Evolutionary conservation across 176 grass and related monocot genomes (phyloP).

Genomic region (Musa acuminata): DNA sequence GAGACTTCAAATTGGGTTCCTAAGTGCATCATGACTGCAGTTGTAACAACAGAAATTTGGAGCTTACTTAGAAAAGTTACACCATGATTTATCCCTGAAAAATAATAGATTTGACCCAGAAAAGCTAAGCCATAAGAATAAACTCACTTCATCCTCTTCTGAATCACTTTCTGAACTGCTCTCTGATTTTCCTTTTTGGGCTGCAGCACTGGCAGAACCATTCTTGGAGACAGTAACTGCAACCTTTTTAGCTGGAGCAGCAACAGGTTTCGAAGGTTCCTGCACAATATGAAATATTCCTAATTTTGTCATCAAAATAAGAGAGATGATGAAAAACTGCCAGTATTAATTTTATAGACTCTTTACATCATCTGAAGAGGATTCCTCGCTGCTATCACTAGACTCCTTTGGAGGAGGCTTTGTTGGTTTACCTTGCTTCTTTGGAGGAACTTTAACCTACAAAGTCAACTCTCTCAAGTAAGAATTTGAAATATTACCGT

Average conservation of each 20-base stretch:
- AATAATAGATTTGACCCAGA: background rate
- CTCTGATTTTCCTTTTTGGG: conserved; percentile 39
- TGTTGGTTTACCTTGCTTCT: conserved; percentile 37
- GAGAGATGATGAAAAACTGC: no score
- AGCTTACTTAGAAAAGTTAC: no score
- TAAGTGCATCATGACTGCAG: no score
- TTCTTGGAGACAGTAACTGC: conserved; percentile 17
- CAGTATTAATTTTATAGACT: background rate
- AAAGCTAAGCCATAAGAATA: background rate
- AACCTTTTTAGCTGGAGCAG: conserved; percentile 19
- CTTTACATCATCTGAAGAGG: conserved; percentile 73
- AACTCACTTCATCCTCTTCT: conserved; percentile 27
- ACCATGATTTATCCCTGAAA: no score
- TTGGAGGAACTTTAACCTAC: conserved; percentile 44
- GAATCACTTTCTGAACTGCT: conserved; percentile 38
- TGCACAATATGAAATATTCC: conserved; percentile 12
- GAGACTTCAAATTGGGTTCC: no score
- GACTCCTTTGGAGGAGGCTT: conserved; percentile 35
- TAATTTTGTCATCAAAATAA: background rate
- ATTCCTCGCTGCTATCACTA: conserved; percentile 43
- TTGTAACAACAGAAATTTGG: no score
- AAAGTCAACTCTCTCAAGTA: conserved; percentile 19
- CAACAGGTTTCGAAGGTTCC: conserved; percentile 28
- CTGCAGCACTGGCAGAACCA: background rate
- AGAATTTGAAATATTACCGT: conserved; percentile 20